phyloP scores from a whole-genome alignment of 148 eudicot genomes.

The Fagopyrum tataricum region DNA sequence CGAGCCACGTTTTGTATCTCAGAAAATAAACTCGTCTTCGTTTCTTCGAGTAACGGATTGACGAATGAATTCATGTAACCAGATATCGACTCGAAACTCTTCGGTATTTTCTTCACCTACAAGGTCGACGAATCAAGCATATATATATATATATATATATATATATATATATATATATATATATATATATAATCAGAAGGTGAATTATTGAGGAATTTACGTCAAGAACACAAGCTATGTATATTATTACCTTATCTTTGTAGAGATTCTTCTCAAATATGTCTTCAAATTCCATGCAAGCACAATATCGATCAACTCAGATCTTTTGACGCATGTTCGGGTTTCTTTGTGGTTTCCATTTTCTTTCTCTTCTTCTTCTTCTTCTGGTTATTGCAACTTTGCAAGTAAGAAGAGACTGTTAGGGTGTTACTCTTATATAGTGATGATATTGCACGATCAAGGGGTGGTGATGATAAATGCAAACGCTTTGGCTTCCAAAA shows the following conservation, averaged over 20 bases:
- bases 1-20: slow-evolving; percentile 21
- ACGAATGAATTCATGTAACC: neutral
- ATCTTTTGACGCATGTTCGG: neutral
- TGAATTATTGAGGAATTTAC: no score
- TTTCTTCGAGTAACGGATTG: neutral
- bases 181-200: neutral
- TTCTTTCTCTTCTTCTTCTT: no score
- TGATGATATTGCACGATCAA: neutral
- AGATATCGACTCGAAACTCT: neutral
- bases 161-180: neutral
- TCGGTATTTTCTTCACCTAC: neutral
- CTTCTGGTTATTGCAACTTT: neutral
- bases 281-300: neutral
- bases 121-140: slow-evolving; percentile 8
- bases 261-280: neutral
- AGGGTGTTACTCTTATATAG: neutral
- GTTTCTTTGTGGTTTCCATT: neutral
- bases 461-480: neutral
- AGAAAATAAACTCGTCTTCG: slow-evolving; percentile 17
- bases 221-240: no score
- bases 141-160: neutral
- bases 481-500: neutral
- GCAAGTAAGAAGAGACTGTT: neutral
- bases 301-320: neutral
- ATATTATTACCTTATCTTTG: neutral